These are phyloP conservation scores for Nemania sp. DNA, from an alignment of 2,329 filamentous ascomycete genomes.

Conservation along the genomic window DNA sequence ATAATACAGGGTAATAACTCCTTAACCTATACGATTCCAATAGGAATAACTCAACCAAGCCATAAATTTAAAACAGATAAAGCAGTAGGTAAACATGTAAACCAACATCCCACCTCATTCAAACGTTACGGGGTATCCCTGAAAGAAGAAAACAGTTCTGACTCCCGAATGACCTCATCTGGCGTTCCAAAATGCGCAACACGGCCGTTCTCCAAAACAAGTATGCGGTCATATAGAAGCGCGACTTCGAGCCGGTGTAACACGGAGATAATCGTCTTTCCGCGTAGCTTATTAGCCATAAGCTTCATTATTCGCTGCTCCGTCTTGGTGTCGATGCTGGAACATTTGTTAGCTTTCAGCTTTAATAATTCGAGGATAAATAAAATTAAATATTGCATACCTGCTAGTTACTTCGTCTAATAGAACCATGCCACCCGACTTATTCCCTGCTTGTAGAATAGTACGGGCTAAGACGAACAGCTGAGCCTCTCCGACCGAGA, in stretches of 20 bases:
- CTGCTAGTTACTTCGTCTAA: background rate
- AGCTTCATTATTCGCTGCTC: background rate
- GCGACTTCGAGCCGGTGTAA: background rate
- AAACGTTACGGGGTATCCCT: background rate
- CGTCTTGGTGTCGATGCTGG: background rate
- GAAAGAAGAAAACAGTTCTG: background rate
- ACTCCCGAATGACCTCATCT: background rate
- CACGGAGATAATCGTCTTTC: background rate
- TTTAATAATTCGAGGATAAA: background rate
- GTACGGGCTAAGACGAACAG: background rate
- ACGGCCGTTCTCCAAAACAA: background rate
- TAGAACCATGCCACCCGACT: background rate
- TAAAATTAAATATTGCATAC: background rate
- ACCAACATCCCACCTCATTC: background rate
- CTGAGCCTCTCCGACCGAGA: constrained; percentile 1
- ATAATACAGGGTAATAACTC: background rate
- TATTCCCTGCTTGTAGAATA: background rate
- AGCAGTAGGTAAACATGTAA: background rate
- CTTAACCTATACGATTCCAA: background rate
- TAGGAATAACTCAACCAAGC: background rate
- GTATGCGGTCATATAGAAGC: background rate
- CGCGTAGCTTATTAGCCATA: constrained; percentile 1
- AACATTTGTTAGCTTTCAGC: background rate
- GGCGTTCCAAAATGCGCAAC: constrained; percentile 1
- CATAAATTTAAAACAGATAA: background rate